Conservation (phyloP, 305 asterid species). For the Solanum hybrid region DNA sequence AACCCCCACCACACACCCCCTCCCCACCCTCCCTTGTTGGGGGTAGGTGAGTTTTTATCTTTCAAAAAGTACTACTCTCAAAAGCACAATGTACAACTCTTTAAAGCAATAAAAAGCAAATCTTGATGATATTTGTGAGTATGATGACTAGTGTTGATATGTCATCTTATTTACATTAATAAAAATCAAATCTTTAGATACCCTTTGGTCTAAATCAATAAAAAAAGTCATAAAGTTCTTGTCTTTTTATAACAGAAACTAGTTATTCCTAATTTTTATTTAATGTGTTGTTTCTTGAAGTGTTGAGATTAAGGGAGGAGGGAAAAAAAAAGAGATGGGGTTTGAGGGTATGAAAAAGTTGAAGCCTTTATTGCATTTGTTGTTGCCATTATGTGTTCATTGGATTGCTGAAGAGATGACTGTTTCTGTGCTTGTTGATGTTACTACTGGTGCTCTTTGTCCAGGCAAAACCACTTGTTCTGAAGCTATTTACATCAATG, state of each 20-base stretch:
- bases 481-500: slow-evolving; percentile 76
- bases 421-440: slow-evolving; percentile 78
- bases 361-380: slow-evolving; percentile 45
- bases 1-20: neutral
- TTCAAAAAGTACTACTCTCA: slow-evolving; percentile 8
- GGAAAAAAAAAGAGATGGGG: slow-evolving; percentile 11
- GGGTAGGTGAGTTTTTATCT: neutral
- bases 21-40: too few species aligned
- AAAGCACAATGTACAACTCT: slow-evolving; percentile 22
- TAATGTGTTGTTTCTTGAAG: neutral
- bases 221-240: neutral
- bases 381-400: slow-evolving; percentile 62
- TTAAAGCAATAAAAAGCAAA: neutral
- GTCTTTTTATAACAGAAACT: neutral
- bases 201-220: neutral
- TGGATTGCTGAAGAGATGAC: slow-evolving; percentile 97
- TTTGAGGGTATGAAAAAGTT: slow-evolving; percentile 39
- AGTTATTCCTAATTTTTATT: neutral
- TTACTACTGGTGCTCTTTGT: slow-evolving; percentile 81
- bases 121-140: neutral
- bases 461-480: slow-evolving; percentile 53
- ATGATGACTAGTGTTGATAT: neutral
- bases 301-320: neutral
- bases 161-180: neutral
- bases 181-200: neutral